Conservation (phyloP, 192 early-diverging fungal genomes). For the Entomortierella lignicola region DNA sequence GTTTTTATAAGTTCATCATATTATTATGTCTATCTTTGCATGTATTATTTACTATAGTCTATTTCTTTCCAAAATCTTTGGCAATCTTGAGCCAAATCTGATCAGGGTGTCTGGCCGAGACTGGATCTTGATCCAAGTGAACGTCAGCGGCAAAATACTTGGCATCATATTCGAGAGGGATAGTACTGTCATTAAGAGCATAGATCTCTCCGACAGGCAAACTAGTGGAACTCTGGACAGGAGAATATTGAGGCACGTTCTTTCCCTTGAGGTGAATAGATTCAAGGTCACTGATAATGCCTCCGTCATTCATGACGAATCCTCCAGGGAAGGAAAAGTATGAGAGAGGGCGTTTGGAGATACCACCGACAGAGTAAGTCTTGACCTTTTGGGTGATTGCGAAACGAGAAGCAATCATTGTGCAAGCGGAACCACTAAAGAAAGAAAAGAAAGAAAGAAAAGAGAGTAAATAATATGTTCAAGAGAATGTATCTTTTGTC, state of each 20-base stretch:
- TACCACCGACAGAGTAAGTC: slow-evolving; percentile 49
- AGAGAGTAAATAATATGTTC: neutral
- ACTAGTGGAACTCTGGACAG: slow-evolving; percentile 7
- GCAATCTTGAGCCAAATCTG: slow-evolving; percentile 45
- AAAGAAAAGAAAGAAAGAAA: neutral
- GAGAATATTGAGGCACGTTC: slow-evolving; percentile 4
- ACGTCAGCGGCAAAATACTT: slow-evolving; percentile 26
- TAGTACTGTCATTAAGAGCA: slow-evolving; percentile 17
- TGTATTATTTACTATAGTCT: neutral
- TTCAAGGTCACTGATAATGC: slow-evolving; percentile 4
- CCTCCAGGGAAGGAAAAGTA: slow-evolving; percentile 52
- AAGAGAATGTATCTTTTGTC: neutral
- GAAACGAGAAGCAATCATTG: slow-evolving; percentile 46
- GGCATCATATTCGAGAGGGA: slow-evolving; percentile 40
- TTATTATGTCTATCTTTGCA: no score
- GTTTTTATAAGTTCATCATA: no score
- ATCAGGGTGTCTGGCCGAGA: slow-evolving; percentile 45
- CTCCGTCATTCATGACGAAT: slow-evolving; percentile 17
- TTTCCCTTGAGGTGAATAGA: slow-evolving; percentile 17
- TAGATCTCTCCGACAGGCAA: slow-evolving; percentile 36
- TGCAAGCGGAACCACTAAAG: slow-evolving; percentile 40
- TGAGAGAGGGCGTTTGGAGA: slow-evolving; percentile 36
- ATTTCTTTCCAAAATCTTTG: neutral
- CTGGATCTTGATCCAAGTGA: slow-evolving; percentile 37
- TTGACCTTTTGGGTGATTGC: slow-evolving; percentile 22